Conservation (phyloP, 306 rosid species). For the Pueraria montana region DNA sequence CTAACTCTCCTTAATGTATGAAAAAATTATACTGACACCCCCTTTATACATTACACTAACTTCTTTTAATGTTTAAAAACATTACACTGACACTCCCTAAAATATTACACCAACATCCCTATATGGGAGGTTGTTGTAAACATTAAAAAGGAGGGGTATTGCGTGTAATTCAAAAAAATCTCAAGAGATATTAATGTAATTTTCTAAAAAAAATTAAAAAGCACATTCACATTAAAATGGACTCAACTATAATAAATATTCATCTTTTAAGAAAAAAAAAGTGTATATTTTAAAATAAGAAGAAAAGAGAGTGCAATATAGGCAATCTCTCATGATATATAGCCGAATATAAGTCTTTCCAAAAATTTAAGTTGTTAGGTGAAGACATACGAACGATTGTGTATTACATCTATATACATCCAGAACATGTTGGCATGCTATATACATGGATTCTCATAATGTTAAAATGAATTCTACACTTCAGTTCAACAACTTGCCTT, state of each 20-base stretch:
- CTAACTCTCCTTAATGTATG: too few relatives aligned
- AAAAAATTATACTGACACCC: too few relatives aligned
- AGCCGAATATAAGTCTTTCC: not conserved
- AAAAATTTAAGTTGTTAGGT: too few relatives aligned
- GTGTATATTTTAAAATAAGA: not conserved
- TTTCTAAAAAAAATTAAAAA: too few relatives aligned
- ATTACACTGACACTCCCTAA: too few relatives aligned
- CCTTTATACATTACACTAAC: too few relatives aligned
- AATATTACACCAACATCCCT: too few relatives aligned
- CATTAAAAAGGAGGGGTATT: too few relatives aligned
- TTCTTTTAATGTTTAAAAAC: too few relatives aligned
- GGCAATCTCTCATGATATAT: not conserved
- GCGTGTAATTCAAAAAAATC: too few relatives aligned
- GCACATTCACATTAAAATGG: not conserved
- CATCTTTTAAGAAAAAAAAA: not conserved
- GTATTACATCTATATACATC: not conserved
- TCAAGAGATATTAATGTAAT: too few relatives aligned
- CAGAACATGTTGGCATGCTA: not conserved
- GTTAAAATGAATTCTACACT: not conserved
- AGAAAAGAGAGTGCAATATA: not conserved
- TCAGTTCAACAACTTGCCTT: not conserved
- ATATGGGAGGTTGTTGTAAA: too few relatives aligned
- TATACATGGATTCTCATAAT: not conserved
- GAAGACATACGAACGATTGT: not conserved
- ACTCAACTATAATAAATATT: not conserved